Base-by-base conservation (phyloP, 495 filamentous ascomycete genomes). In the Xylaria bambusicola region DNA sequence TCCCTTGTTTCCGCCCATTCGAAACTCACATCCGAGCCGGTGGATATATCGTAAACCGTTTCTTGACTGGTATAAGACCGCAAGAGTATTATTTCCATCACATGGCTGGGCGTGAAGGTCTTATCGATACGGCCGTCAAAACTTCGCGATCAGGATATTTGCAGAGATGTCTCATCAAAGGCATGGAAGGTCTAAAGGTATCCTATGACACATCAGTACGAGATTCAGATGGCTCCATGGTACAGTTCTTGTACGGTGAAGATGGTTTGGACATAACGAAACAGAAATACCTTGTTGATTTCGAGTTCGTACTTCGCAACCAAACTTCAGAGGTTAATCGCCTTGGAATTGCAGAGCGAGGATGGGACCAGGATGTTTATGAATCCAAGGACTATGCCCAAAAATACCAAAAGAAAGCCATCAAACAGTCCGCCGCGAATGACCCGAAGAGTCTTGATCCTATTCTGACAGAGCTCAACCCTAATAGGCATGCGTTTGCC, bases 1-100 rank as follows among this genome's bases (percentile, higher is more conserved):
- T 99, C 58, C 95, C 95, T 3, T 97, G 91, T 66, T 99, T 97
- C 79, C 87, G 84, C 63, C 90, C 94, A 5, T 97, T 86, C 64
- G 95, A 98, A 53, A 92, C 92, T 2, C 85, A 89, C 62, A 83
- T 96, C 4, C 81, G 94, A 66, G 94, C 95, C 31, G 95, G 94
- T 62, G 95, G 95, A 27, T 99, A 97, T 71, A 88, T 99, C 52
- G 88, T 88, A 31, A 87, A 96, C 72, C 92, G 95, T 70, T 99
- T 98, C 83, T 90, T 99, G 83, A 98, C 95, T 15, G 95, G 95
- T 54, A 90, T 99, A 57, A 86, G 93, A 56, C 95, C 95, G 24
- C 95, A 99, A 71, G 95, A 98, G 71, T 98, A 95, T 73, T 99
- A 91, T 75, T 99, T 99, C 83, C 95, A 99, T 84, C 90, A 93